Evolutionary conservation across 108 stramenopile genomes (phyloP).

Genomic region (Cyclotella cryptica): DNA sequence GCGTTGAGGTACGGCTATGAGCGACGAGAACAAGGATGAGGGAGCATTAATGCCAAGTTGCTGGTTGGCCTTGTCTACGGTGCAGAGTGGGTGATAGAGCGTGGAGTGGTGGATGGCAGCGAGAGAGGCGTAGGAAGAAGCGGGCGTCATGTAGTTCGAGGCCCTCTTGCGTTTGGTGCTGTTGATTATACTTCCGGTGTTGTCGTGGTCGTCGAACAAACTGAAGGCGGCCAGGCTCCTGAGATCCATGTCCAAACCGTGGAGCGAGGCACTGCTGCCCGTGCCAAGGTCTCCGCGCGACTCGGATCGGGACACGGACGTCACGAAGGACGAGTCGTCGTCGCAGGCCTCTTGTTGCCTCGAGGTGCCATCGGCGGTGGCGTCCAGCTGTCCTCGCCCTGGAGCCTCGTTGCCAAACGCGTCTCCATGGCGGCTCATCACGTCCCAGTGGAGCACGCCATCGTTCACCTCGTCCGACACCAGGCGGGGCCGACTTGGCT

Average conservation of each 20-base stretch:
- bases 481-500: constrained; percentile 22
- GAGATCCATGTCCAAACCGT: too few species aligned
- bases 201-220: not conserved
- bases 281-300: too few species aligned
- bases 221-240: too few species aligned
- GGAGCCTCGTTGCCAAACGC: too few species aligned
- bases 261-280: too few species aligned
- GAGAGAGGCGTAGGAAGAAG: not conserved
- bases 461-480: constrained; percentile 15
- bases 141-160: constrained; percentile 4
- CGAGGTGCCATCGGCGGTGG: too few species aligned
- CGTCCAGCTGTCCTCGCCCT: too few species aligned
- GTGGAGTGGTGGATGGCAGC: not conserved
- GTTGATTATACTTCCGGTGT: too few species aligned
- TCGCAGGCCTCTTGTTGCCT: too few species aligned
- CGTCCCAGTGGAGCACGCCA: not conserved
- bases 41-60: not conserved
- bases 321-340: too few species aligned
- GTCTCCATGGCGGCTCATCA: too few species aligned
- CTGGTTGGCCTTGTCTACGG: not conserved
- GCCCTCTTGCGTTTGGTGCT: constrained; percentile 4
- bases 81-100: not conserved
- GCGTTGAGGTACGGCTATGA: not conserved
- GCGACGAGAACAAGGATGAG: not conserved
- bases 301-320: too few species aligned